phyloP scores from a whole-genome alignment of 129 eudicot species.

The Tagetes erecta region DNA sequence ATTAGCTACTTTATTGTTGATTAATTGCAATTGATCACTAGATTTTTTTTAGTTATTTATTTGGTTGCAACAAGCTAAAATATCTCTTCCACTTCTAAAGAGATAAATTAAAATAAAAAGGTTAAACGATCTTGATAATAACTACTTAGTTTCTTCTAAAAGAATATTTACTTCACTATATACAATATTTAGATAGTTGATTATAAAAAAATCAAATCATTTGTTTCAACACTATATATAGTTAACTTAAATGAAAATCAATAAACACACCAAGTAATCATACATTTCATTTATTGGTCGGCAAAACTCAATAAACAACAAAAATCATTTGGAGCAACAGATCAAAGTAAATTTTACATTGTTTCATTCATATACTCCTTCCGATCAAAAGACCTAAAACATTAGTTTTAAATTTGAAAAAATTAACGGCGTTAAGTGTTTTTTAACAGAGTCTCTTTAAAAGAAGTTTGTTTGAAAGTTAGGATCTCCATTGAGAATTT shows the following conservation, averaged over 20 bases:
- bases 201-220: not conserved
- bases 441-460: too few species aligned
- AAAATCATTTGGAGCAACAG: too few species aligned
- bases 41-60: not conserved
- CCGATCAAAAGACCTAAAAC: too few species aligned
- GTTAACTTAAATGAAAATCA: not conserved
- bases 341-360: too few species aligned
- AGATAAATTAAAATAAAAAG: not conserved
- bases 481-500: too few species aligned
- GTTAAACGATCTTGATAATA: not conserved
- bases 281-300: too few species aligned
- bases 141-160: not conserved
- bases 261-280: not conserved
- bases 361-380: too few species aligned
- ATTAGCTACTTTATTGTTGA: not conserved
- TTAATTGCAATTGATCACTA: slow-evolving; percentile 10
- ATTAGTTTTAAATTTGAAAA: too few species aligned
- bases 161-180: not conserved
- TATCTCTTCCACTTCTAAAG: slow-evolving; percentile 22
- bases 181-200: not conserved
- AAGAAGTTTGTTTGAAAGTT: too few species aligned
- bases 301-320: too few species aligned
- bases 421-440: too few species aligned
- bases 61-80: not conserved
- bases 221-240: not conserved